Base-by-base conservation (phyloP, 441 rosid genomes). In the Capsella rubella region DNA sequence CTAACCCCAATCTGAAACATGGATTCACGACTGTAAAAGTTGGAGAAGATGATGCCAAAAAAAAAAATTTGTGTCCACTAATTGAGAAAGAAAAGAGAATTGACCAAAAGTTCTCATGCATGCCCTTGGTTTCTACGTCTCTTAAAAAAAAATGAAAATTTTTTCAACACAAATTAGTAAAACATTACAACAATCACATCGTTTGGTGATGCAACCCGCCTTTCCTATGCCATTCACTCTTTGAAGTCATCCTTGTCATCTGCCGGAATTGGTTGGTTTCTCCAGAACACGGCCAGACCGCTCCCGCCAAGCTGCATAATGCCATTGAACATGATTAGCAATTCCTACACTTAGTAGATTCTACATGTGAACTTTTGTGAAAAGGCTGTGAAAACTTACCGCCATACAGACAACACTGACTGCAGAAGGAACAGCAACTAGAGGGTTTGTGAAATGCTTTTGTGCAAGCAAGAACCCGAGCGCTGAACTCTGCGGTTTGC, bases 371-470 rank as follows among this genome's bases (percentile, higher is more conserved):
- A 18, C 3, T 34, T 57, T 43, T 59, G 37, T 27, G 52, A 64
- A 21, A 49, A 15, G 72, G 28, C 18, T 68, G 37, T 54, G 32
- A 45, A 46, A 34, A 47, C 88, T 77, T 90, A 95, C 99, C 50
- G 96, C 99, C 99, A 92, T 95, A 80, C 89, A 90, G 72, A 95
- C 99, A 39, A 95, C 97, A 10, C 99, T 95, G 64, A 95, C 96
- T 29, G 97, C 99, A 51, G 99, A 95, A 62, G 97, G 99, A 69
- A 92, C 97, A n/a, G 95, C 95, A 5, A 95, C 99, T 1, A 92
- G 89, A 50, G 97, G 97, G 71, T 95, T 95, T 13, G 90, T 88
- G 69, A 95, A 95, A 85, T 95, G 97, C 78, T 81, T 95, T 82
- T 90, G 96, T 4, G 97, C 97, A 5, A 95, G 97, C 71, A 90